phyloP scores from a whole-genome alignment of 768 basidiomycete species.

The Termitomyces sp. region DNA sequence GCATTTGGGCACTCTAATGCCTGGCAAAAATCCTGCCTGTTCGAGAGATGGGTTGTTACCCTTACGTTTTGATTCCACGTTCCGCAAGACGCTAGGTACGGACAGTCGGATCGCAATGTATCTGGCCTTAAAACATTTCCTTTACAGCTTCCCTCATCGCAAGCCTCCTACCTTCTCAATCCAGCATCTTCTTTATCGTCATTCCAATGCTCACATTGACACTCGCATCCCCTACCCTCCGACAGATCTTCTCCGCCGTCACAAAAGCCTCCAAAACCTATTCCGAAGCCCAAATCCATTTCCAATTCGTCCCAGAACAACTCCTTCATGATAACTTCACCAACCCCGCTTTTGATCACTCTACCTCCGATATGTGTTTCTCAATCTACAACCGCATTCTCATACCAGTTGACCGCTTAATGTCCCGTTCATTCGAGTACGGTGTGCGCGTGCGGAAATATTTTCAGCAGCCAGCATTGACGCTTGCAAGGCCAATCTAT shows the following conservation, averaged over 20 bases:
- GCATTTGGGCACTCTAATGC: slow-evolving; percentile 51
- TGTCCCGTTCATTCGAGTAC: slow-evolving; percentile 45
- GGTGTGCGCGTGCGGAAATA: slow-evolving; percentile 35
- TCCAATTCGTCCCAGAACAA: slow-evolving; percentile 72
- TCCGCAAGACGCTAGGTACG: slow-evolving; percentile 63
- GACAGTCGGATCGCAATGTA: not conserved
- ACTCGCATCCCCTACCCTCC: slow-evolving; percentile 59
- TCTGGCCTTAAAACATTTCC: not conserved
- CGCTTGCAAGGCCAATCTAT: slow-evolving; percentile 45
- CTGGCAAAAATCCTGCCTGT: slow-evolving; percentile 44
- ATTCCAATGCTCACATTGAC: slow-evolving; percentile 57
- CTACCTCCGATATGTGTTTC: slow-evolving; percentile 48
- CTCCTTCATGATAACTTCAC: slow-evolving; percentile 44
- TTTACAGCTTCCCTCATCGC: slow-evolving; percentile 43
- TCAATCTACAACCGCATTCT: slow-evolving; percentile 71
- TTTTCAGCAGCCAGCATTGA: slow-evolving; percentile 63
- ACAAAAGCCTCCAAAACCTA: slow-evolving; percentile 49
- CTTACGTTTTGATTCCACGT: slow-evolving; percentile 56
- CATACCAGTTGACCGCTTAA: slow-evolving; percentile 51
- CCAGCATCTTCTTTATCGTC: slow-evolving; percentile 62
- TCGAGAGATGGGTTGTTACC: slow-evolving; percentile 53
- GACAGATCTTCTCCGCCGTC: slow-evolving; percentile 59
- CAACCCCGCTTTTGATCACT: slow-evolving; percentile 31
- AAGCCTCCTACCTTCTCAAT: slow-evolving; percentile 28
- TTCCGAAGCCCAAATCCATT: slow-evolving; percentile 46